Base-by-base conservation (phyloP, 164 flowering plant species). In the Vitis riparia region DNA sequence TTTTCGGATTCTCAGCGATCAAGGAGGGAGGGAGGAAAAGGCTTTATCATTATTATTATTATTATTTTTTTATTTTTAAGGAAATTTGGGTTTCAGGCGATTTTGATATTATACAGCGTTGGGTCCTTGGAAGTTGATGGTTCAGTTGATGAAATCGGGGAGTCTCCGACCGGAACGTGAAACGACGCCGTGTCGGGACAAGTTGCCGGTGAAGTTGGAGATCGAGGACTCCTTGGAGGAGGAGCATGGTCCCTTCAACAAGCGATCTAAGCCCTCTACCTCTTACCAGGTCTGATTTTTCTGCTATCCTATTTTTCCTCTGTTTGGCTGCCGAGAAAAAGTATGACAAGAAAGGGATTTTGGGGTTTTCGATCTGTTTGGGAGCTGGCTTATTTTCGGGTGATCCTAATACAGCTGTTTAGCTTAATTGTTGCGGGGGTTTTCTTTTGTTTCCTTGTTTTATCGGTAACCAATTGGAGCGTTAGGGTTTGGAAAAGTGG, bases 71-170 rank as follows among this genome's bases (percentile, higher is more conserved):
- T 37, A 3, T 37, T 6, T 37, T 37, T 37, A 37, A 15, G 68
- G 6, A 14, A 47, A 44, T 44, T 63, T 32, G 16, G 11, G 52
- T 65, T 32, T 62, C 51, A n/a, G 17, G 57, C 9, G 55, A 11
- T 23, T 27, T 47, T 15, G 47, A 53, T 53, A 13, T 53, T 44
- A 3, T 63, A 23, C 23, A 1, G 44, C 15, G 30, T 44, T 63
- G 11, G 58, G 16, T 27, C 50, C 50, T 49, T 55, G 57, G 15
- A 67, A 56, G 64, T 78, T 68, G 79, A 86, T 87, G 90, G 88
- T 87, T 62, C 83, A 82, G 81, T 68, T 84, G 80, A 83, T 85
- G 87, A 86, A 76, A 78, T 82, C 87, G 13, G 76, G 79, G n/a
- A 76, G 76, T 58, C 51, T 60, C 65, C 68, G 68, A 52, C 65